Base-by-base conservation (phyloP, 2,329 filamentous ascomycete genomes). In the Diaporthe citrichinensis region DNA sequence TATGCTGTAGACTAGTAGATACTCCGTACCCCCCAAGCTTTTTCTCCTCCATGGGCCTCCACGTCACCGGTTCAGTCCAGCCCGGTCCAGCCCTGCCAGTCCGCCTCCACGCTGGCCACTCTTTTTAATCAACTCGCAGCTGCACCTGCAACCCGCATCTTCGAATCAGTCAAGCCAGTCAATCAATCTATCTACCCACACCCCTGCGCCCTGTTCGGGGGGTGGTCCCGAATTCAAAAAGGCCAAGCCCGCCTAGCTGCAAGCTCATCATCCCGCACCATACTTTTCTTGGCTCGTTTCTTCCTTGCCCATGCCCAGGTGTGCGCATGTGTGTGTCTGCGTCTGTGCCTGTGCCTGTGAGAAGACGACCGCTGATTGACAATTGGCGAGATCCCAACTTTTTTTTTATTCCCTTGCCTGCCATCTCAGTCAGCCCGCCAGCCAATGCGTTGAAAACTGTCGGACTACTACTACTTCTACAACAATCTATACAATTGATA, bases 191-290 rank as follows among this genome's bases (percentile, higher is more conserved):
- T 10, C 61, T 34, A 9, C 28, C 31, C 46, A 25, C 34, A 28
- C 65, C 65, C 65, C 31, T 68, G 65, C 65, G 49, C 65, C 31
- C 46, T 36, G 65, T 53, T 68, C 46, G 65, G 65, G 65, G 65
- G 65, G 65, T 41, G 34, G 65, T 69, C 65, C 65, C 65, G 65
- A 55, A 69, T 69, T 69, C 6, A 69, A 57, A 73, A 73, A 55
- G 46, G 71, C 71, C 71, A 65, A 73, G 71, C 49, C 71, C 36
- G 71, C 71, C 49, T 73, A 73, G 58, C 59, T 73, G 49, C 58
- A 61, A 61, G 71, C 58, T 55, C 31, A 72, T 53, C 55, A 62
- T 62, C 71, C 71, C 71, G 57, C 57, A 72, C 44, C 34, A 49
- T 62, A 61, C 34, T 41, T 51, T 72, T 72, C 71, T 62, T 72